Conservation (phyloP, 331 rosid genomes). For the Acacia concinna region DNA sequence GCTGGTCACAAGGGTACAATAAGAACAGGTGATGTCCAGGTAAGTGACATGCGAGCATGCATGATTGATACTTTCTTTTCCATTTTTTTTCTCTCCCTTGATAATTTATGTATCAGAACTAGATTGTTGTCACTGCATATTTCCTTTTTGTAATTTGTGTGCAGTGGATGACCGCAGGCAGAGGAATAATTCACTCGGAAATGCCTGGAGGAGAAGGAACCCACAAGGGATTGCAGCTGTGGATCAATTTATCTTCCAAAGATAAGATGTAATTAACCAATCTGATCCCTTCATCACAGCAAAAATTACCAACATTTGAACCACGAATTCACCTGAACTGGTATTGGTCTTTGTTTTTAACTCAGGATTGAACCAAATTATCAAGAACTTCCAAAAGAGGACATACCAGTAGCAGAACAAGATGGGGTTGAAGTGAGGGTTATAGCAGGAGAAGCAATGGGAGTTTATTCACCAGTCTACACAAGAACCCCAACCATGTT, state of each 20-base stretch:
- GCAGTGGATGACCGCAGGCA: constrained; percentile 99
- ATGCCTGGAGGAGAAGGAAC: constrained; percentile 87
- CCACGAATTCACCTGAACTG: neutral
- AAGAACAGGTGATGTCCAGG: constrained; percentile 88
- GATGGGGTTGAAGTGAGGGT: constrained; percentile 81
- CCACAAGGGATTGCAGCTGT: constrained; percentile 83
- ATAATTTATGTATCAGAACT: neutral
- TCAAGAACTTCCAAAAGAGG: constrained; percentile 65
- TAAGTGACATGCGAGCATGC: constrained; percentile 13
- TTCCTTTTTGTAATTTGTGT: neutral
- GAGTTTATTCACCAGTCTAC: constrained; percentile 70
- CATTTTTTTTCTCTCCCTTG: neutral
- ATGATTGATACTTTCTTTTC: neutral
- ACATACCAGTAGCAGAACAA: constrained; percentile 57
- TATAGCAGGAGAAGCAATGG: constrained; percentile 90
- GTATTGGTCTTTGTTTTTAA: neutral
- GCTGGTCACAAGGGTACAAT: constrained; percentile 93
- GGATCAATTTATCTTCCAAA: constrained; percentile 79
- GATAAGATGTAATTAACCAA: constrained; percentile 68
- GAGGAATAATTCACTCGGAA: constrained; percentile 96
- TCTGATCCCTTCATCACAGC: neutral
- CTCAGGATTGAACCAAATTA: constrained; percentile 86
- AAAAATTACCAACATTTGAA: neutral
- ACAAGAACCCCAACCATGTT: constrained; percentile 85
- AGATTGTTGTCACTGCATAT: neutral